Base-by-base conservation (phyloP, 2,329 filamentous ascomycete species). In the Penicillium sp. region DNA sequence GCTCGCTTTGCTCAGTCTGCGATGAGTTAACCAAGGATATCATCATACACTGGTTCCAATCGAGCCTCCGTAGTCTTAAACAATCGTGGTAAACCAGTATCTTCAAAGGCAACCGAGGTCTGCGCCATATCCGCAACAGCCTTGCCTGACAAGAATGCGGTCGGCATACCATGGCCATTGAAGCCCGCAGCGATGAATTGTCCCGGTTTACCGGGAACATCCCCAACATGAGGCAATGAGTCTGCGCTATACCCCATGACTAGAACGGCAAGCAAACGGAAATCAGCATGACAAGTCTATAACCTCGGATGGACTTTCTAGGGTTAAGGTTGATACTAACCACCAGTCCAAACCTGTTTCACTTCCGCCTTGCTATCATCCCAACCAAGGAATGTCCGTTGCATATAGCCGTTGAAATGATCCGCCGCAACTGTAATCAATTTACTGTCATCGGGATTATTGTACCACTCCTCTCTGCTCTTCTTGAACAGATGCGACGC, bases 141-240 rank as follows among this genome's bases (percentile, higher is more conserved):
- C 57, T 77, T 76, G 0, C 81, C 81, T 28, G 77, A 78, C 62
- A 81, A 77, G 68, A 80, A 79, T 46, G 80, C 81, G 14, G 81
- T 64, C 0, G 82, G 81, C 83, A 86, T 86, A 0, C 82, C 81
- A 64, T 86, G 81, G 0, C 84, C 84, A 60, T 85, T 83, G 56
- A 86, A 86, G 2, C 80, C 77, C 2, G 78, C 80, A 12, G 74
- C 75, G 2, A 83, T 69, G 73, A 79, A 86, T 16, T 86, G 60
- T 0, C 76, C 74, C 3, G 65, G 55, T 40, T 61, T 64, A 1
- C 63, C 69, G 0, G 75, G 77, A 45, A 75, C 71, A 1, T 65
- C 54, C 0, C 82, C 81, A 47, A 86, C 71, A 59, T 78, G 75
- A 0, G 78, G 78, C 18, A 73, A 60, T 0, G 72, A 76, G 54